Percentiles rank a stretch among this genome's conserved stretches.
These are phyloP conservation scores for Talaromyces sp. DNA, from an alignment of 2,329 filamentous ascomycete species.

Conservation along the genomic window DNA sequence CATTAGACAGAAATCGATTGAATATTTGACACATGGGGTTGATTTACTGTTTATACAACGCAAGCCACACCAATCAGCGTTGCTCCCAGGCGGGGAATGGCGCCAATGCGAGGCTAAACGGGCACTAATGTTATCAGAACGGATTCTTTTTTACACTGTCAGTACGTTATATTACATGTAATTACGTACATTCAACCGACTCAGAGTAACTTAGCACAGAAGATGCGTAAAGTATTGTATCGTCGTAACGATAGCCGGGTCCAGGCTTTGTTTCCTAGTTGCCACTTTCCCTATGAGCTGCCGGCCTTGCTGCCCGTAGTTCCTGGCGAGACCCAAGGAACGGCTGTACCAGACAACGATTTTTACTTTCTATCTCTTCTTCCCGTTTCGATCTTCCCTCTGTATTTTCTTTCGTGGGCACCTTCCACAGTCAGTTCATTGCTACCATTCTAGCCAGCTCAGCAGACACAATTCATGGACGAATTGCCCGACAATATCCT, in stretches of 20 bases:
- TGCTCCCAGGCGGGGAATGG: not conserved
- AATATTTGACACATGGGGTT: slow-evolving; percentile 15
- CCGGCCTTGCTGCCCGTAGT: not conserved
- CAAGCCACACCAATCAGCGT: not conserved
- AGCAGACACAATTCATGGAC: not conserved
- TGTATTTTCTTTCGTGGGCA: not conserved
- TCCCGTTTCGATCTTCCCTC: not conserved
- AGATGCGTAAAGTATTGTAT: not conserved
- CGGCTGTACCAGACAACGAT: not conserved
- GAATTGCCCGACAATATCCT: not conserved
- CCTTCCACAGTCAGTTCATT: not conserved
- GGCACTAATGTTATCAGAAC: slow-evolving; percentile 15
- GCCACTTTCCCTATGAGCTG: not conserved
- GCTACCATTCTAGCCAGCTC: not conserved
- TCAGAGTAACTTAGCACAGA: not conserved
- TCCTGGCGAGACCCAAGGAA: not conserved
- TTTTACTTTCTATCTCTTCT: not conserved
- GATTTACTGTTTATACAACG: slow-evolving; percentile 18
- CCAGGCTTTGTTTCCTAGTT: not conserved
- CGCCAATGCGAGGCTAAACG: slow-evolving; percentile 6
- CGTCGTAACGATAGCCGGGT: not conserved
- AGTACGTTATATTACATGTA: not conserved
- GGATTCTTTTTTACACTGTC: not conserved
- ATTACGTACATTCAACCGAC: not conserved
- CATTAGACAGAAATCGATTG: not conserved